Evolutionary conservation across 345 rosid genomes (phyloP), one percentile per base, ranked within the genome.

Genomic region (Dovyalis caffra): DNA sequence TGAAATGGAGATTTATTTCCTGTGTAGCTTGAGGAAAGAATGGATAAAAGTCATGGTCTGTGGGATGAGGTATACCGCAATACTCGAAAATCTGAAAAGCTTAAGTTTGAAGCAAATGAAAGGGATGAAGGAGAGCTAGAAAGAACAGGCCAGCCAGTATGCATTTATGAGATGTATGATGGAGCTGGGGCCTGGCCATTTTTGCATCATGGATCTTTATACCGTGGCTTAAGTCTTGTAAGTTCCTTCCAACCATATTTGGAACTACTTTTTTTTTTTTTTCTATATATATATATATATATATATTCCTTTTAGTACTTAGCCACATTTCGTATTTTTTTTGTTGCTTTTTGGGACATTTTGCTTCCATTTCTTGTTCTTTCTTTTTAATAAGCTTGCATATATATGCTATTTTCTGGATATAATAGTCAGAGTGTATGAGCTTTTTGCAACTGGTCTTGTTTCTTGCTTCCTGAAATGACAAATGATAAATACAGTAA

Each of bases 111-210:
- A 83, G 86, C 79, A 73, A 91, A 96, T 70, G 99, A 96, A 81
- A 89, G 97, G 81, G 99, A 93, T 81, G 98, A 96, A 85, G 99
- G 98, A 74, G 99, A 96, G 83, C 91, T 96, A 57, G 99, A 93
- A 79, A 86, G 99, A 84, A 96, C 95, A 21, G 99, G 99, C 62
- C 97, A 96, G 81, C 88, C 92, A 23, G 88, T 96, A 74, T 90
- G 97, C 82, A 91, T 96, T 69, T 96, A 96, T 77, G 98, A 96
- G 88, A 89, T 96, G 74, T 96, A 91, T 28, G 68, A 85, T 72
- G 98, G 97, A 74, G 78, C 91, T 80, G 99, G 99, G 79, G 94
- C 97, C 7, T 96, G 95, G 99, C 89, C 93, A 15, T 92, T 96
- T 86, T 83, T 96, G 86, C 98, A 96, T 74, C 98, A 96, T 78